Conservation (phyloP, 2,329 filamentous ascomycete species). For the Beauveria sp. region DNA sequence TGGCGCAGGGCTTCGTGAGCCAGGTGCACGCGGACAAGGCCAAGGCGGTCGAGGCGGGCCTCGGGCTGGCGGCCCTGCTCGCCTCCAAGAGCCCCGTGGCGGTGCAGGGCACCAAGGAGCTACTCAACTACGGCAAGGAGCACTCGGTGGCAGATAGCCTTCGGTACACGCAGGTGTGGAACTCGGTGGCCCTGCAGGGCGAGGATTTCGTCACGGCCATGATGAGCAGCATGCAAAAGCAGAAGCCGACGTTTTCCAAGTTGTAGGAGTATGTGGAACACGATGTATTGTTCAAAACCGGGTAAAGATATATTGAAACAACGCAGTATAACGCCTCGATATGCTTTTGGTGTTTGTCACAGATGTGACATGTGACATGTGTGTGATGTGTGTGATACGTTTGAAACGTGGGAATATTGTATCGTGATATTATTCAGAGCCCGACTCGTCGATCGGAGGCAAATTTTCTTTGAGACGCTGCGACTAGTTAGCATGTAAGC, state of each 20-base stretch:
- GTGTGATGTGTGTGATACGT: background rate
- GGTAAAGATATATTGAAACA: background rate
- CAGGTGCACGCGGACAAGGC: constrained; percentile 56
- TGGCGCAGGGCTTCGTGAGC: constrained; percentile 62
- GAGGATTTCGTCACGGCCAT: constrained; percentile 68
- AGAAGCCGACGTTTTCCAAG: constrained; percentile 77
- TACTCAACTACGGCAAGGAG: constrained; percentile 76
- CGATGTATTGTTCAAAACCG: background rate
- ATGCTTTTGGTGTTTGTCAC: background rate
- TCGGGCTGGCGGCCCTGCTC: constrained; percentile 58
- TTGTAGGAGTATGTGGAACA: constrained; percentile 39
- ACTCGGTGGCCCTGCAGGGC: constrained; percentile 74
- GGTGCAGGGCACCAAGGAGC: constrained; percentile 78
- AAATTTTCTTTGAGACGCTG: constrained; percentile 46
- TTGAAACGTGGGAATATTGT: background rate
- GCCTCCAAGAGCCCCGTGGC: constrained; percentile 81
- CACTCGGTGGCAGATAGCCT: constrained; percentile 70
- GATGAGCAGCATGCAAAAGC: constrained; percentile 68
- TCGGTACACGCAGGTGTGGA: constrained; percentile 82
- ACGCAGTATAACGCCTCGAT: background rate
- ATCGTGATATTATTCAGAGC: constrained; percentile 29
- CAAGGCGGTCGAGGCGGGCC: constrained; percentile 51
- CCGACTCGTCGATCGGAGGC: constrained; percentile 43
- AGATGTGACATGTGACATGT: background rate
- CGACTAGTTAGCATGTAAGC: background rate